Conservation (phyloP, 129 eudicot genomes). For the Gnaphalium uliginosum region DNA sequence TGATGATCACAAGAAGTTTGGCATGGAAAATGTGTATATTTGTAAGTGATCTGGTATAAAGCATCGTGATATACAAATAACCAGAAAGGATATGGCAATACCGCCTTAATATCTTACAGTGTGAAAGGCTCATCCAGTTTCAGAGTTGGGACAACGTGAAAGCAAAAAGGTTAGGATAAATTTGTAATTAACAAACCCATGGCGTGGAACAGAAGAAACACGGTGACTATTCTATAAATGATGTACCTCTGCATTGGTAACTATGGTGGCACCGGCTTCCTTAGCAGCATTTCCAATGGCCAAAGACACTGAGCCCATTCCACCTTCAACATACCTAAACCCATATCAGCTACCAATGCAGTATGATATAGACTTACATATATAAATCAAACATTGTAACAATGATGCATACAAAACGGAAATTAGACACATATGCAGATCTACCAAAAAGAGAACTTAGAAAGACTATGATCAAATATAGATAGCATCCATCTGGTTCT, state of each 20-base stretch:
- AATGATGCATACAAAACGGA: background rate
- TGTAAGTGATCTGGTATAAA: background rate
- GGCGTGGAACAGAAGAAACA: conserved; percentile 12
- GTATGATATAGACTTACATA: background rate
- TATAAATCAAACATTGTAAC: background rate
- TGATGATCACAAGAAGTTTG: conserved; percentile 3
- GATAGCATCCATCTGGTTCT: background rate
- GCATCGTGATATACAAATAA: background rate
- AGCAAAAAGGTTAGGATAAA: conserved; percentile 4
- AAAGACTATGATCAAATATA: conserved; percentile 10
- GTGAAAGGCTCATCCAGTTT: conserved; percentile 4
- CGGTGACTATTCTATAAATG: conserved; percentile 18
- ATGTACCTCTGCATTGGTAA: conserved; percentile 77
- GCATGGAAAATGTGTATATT: background rate
- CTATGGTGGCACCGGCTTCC: conserved; percentile 96
- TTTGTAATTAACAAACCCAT: background rate
- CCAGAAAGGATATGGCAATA: background rate
- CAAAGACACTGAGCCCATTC: conserved; percentile 96
- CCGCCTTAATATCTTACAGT: background rate
- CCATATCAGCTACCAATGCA: conserved; percentile 21
- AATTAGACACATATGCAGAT: background rate
- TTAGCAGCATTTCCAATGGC: conserved; percentile 83
- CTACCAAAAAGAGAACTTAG: conserved; percentile 8
- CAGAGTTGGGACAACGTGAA: background rate
- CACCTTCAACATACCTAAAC: conserved; percentile 96